These are phyloP conservation scores for Pythium vanterpoolii DNA, from an alignment of 352 stramenopile species.

Conservation along the genomic window DNA sequence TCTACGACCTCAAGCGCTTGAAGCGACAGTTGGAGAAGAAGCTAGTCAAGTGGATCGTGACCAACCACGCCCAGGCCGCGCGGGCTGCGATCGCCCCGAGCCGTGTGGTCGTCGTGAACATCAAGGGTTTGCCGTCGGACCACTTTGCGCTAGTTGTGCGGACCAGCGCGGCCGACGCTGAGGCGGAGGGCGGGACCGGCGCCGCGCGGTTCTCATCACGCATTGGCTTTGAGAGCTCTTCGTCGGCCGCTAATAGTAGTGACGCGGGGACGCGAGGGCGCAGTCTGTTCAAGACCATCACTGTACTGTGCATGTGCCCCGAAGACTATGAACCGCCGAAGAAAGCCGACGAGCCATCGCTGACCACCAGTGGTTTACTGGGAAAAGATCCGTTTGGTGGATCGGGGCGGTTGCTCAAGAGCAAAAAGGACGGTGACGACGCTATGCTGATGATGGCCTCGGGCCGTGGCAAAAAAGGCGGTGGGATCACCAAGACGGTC, in stretches of 20 bases:
- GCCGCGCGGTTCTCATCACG: conserved; percentile 32
- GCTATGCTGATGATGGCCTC: conserved; percentile 50
- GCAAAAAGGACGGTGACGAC: conserved; percentile 54
- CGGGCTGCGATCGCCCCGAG: conserved; percentile 62
- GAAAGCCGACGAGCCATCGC: conserved; percentile 7
- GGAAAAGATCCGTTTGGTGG: conserved; percentile 24
- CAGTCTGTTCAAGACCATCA: conserved; percentile 72
- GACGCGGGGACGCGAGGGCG: conserved; percentile 20
- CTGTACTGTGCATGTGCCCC: conserved; percentile 62
- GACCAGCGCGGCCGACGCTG: conserved; percentile 27
- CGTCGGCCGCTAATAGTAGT: neutral
- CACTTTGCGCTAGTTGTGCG: conserved; percentile 62
- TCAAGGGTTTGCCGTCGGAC: conserved; percentile 58
- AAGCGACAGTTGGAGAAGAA: conserved; percentile 70
- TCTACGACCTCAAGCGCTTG: conserved; percentile 68
- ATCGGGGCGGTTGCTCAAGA: conserved; percentile 37
- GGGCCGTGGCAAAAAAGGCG: conserved; percentile 15
- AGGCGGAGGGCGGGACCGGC: conserved; percentile 17
- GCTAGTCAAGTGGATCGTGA: conserved; percentile 66
- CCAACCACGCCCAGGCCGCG: conserved; percentile 59
- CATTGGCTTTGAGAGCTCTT: conserved; percentile 39
- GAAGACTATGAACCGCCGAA: conserved; percentile 61
- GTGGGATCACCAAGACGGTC: neutral
- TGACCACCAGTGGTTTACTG: neutral
- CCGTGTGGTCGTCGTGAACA: conserved; percentile 56